Evolutionary conservation across 2,329 filamentous ascomycete species (phyloP), one percentile per base, ranked within the genome.

Genomic region (Colletotrichum destructivum): DNA sequence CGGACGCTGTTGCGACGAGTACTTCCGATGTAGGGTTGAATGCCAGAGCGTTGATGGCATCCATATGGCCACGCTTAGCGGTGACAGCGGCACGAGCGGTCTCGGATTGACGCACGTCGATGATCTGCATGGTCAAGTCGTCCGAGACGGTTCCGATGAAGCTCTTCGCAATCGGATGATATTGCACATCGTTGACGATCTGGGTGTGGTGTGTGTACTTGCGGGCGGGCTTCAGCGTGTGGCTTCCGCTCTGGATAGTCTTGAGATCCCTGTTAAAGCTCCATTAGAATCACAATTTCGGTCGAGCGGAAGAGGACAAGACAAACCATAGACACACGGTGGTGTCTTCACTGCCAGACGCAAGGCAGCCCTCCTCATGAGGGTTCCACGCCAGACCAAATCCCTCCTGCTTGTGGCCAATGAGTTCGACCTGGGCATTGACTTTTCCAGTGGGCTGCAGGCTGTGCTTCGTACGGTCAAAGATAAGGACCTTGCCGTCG

Each of bases 131-230:
- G 9, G 94, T 98, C 76, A 96, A 88, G 80, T 99, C 96, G 80
- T 99, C 96, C 4, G 96, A 98, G 4, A 98, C 96, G 18, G 94
- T 96, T 74, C 96, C 97, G 73, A 99, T 93, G 74, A 97, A 91
- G 76, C 92, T 91, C 77, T 91, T 92, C 74, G 96, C 94, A 54
- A 95, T 89, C 11, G 96, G 95, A 77, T 98, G 96, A 79, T 97
- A 94, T 83, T 98, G 95, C 42, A 99, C 95, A 78, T 99, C 96
- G 81, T 99, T 99, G 79, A 99, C 96, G 65, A 96, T 93, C 35
- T 96, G 92, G 23, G 88, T 91, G 81, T 99, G 97, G 75, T 98
- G 94, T 0, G 91, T 96, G 83, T 96, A 98, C 49, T 90, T 92
- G 59, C 92, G 89, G 6, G 88, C 86, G 15, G 95, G 92, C 77